Conservation (phyloP, 495 filamentous ascomycete genomes). For the Glonium stellatum region DNA sequence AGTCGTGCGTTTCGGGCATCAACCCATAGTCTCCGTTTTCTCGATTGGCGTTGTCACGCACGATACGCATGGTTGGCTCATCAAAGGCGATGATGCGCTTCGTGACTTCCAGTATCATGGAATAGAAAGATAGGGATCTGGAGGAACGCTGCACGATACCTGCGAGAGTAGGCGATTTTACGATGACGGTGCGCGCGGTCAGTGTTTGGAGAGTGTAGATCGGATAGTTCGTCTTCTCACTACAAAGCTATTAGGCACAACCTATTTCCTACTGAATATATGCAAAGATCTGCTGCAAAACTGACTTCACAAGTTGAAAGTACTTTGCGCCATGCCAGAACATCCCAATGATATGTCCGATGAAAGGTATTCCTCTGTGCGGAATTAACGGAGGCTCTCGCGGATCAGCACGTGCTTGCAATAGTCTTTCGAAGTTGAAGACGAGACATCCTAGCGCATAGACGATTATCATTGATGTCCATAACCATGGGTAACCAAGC, state of each 20-base stretch:
- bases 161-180: constrained; percentile 39
- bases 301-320: constrained; percentile 13
- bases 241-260: too few relatives aligned
- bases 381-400: constrained; percentile 40
- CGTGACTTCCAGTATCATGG: constrained; percentile 10
- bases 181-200: constrained; percentile 38
- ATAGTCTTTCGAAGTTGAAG: neutral
- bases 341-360: constrained; percentile 42
- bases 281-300: neutral
- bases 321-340: constrained; percentile 37
- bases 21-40: constrained; percentile 15
- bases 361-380: constrained; percentile 32
- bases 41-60: constrained; percentile 10
- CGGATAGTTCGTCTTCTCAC: constrained; percentile 15
- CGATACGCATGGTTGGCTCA: constrained; percentile 12
- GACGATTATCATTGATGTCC: neutral
- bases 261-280: too few relatives aligned
- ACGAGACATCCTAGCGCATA: neutral
- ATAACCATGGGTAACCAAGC: too few relatives aligned
- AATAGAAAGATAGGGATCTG: constrained; percentile 38
- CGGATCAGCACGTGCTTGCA: constrained; percentile 26
- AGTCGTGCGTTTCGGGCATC: constrained; percentile 21
- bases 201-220: constrained; percentile 40
- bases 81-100: constrained; percentile 16
- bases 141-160: constrained; percentile 38